Conservation (phyloP, 495 filamentous ascomycete species). For the Cercophora sp. region DNA sequence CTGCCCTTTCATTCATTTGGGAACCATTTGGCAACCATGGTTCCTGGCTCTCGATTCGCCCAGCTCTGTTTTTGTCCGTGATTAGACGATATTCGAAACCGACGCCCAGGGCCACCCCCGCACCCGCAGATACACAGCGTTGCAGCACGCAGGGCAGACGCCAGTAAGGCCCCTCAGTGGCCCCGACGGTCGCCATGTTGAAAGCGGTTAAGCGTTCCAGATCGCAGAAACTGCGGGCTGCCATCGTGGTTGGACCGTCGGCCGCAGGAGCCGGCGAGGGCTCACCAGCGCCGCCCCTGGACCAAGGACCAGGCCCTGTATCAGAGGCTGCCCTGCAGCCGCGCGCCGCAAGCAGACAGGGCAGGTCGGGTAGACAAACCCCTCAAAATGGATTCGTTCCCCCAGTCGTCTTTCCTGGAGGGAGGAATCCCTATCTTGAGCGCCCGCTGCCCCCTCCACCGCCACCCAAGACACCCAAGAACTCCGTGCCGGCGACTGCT, state of each 20-base stretch:
- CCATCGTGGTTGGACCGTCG: constrained; percentile 9
- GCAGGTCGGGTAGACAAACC: constrained; percentile 13
- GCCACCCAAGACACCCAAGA: constrained; percentile 20
- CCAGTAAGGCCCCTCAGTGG: neutral
- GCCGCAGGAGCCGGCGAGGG: constrained; percentile 24
- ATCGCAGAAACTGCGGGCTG: constrained; percentile 15
- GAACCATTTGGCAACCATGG: constrained; percentile 14
- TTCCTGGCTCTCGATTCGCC: constrained; percentile 26
- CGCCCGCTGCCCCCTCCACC: constrained; percentile 36
- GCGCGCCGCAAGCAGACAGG: constrained; percentile 20
- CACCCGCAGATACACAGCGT: constrained; percentile 5
- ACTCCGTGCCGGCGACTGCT: constrained; percentile 23
- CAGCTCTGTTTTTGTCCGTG: constrained; percentile 18
- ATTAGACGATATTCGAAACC: constrained; percentile 32
- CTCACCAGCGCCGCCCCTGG: constrained; percentile 32
- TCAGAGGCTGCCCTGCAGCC: constrained; percentile 40
- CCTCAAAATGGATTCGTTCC: constrained; percentile 32
- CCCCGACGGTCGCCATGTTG: constrained; percentile 27
- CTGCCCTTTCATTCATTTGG: constrained; percentile 15
- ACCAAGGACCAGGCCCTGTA: constrained; percentile 39
- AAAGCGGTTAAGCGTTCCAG: constrained; percentile 27
- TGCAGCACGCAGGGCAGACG: constrained; percentile 6
- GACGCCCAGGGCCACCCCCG: constrained; percentile 13
- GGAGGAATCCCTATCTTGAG: constrained; percentile 34
- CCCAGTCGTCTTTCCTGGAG: constrained; percentile 28